phyloP scores from a whole-genome alignment of 2,329 filamentous ascomycete species.

The Plenodomus tracheiphilus region DNA sequence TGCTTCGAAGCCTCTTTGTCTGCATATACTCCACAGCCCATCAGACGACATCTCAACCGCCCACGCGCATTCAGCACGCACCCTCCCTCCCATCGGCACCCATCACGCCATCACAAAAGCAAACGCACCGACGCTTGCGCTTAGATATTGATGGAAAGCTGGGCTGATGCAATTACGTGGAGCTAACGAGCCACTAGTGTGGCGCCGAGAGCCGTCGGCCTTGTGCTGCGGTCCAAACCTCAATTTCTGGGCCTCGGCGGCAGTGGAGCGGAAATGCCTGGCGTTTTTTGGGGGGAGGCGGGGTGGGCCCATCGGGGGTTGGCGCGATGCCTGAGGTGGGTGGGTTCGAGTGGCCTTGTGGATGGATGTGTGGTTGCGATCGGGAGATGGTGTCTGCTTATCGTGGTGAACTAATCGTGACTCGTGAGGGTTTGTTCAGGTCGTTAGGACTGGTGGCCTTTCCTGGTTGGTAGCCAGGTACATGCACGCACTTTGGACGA shows the following conservation, averaged over 20 bases:
- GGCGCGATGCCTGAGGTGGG: neutral
- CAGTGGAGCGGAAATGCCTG: conserved; percentile 4
- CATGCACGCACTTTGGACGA: neutral
- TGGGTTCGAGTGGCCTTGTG: too few relatives aligned
- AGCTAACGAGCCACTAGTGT: conserved; percentile 2
- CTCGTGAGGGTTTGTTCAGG: too few relatives aligned
- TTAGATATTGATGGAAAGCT: conserved; percentile 8
- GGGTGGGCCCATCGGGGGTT: conserved; percentile 15
- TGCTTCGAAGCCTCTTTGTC: too few relatives aligned
- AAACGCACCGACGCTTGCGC: conserved; percentile 1
- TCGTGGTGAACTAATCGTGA: too few relatives aligned
- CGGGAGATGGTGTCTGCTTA: too few relatives aligned
- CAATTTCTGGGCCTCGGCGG: neutral
- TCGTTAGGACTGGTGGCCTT: too few relatives aligned
- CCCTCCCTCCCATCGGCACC: neutral
- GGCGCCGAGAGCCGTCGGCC: conserved; percentile 20
- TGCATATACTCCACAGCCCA: neutral
- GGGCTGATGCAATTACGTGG: conserved; percentile 26
- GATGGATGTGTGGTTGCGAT: too few relatives aligned
- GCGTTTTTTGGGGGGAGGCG: too few relatives aligned
- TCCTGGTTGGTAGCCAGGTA: too few relatives aligned
- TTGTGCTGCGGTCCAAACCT: conserved; percentile 11
- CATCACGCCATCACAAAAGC: conserved; percentile 15
- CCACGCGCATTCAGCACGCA: neutral
- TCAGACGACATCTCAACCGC: neutral